phyloP scores from a whole-genome alignment of 1,284 basidiomycete genomes.

The Ustilago hordei region DNA sequence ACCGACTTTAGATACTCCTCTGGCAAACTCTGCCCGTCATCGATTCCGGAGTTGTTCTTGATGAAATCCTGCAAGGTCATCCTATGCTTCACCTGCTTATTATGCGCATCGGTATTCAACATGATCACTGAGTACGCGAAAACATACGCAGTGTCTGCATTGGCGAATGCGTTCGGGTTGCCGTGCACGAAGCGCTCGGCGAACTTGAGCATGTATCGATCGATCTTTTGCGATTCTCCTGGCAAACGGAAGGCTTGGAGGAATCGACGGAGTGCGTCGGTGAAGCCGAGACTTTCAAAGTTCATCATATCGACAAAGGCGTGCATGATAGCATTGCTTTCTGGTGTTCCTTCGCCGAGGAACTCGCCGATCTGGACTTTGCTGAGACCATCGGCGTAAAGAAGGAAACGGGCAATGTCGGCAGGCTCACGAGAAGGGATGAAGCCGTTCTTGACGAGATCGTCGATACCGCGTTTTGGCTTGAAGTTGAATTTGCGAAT shows the following conservation, averaged over 20 bases:
- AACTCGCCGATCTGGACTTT: slow-evolving; percentile 98
- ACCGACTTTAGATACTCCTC: slow-evolving; percentile 64
- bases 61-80: slow-evolving; percentile 69
- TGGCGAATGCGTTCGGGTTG: slow-evolving; percentile 66
- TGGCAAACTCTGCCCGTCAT: slow-evolving; percentile 65
- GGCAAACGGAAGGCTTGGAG: slow-evolving; percentile 68
- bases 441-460: slow-evolving; percentile 88
- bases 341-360: slow-evolving; percentile 75
- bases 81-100: slow-evolving; percentile 68
- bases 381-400: slow-evolving; percentile 90
- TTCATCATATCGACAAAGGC: slow-evolving; percentile 69
- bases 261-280: slow-evolving; percentile 65
- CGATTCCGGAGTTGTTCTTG: slow-evolving; percentile 69
- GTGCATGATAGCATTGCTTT: slow-evolving; percentile 69
- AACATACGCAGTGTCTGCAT: slow-evolving; percentile 69
- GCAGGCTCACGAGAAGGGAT: slow-evolving; percentile 81
- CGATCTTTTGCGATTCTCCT: slow-evolving; percentile 69
- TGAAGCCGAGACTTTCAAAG: slow-evolving; percentile 64
- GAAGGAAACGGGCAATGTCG: slow-evolving; percentile 88
- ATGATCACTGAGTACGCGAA: slow-evolving; percentile 70
- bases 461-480: slow-evolving; percentile 87
- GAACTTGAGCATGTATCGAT: slow-evolving; percentile 70
- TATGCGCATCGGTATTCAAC: slow-evolving; percentile 70
- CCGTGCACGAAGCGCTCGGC: slow-evolving; percentile 68
- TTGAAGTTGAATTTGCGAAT: slow-evolving; percentile 99